Percentiles rank a stretch among this genome's conserved stretches.
phyloP scores from a whole-genome alignment of 116 monocot species.

The Dioscorea cayenensis region DNA sequence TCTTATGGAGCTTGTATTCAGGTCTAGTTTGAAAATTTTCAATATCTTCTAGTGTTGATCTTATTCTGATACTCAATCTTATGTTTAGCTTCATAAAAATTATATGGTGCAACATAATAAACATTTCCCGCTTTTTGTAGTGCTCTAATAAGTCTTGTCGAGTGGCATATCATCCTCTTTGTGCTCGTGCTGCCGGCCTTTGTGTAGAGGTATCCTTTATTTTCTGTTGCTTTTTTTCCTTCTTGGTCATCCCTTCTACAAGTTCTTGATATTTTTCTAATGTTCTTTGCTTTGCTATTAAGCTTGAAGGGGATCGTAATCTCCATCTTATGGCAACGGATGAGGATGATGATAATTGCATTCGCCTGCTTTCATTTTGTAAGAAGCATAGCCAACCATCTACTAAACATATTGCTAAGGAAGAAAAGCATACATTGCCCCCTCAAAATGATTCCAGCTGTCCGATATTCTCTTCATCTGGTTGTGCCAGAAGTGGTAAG shows the following conservation, averaged over 20 bases:
- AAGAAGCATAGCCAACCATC: conserved; percentile 83
- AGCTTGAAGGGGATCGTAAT: conserved; percentile 87
- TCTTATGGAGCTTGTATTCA: conserved; percentile 98
- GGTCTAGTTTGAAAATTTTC: conserved; percentile 26
- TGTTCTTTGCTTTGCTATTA: conserved; percentile 11
- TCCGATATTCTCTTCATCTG: conserved; percentile 54
- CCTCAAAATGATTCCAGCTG: conserved; percentile 24
- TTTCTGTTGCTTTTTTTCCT: not conserved
- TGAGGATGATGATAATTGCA: conserved; percentile 78
- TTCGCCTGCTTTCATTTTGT: conserved; percentile 87
- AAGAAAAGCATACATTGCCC: conserved; percentile 24
- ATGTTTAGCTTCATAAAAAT: not conserved
- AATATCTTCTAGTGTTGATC: not conserved
- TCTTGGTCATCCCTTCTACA: not conserved
- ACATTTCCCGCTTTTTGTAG: conserved; percentile 26
- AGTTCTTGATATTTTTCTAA: not conserved
- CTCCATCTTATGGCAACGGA: conserved; percentile 71
- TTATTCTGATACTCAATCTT: not conserved
- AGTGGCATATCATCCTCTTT: conserved; percentile 98
- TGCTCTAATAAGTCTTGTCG: conserved; percentile 81
- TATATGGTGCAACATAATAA: not conserved
- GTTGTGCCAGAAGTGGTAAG: conserved; percentile 85
- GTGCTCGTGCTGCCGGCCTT: conserved; percentile 98
- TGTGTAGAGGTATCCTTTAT: conserved; percentile 71
- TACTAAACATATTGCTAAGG: conserved; percentile 38